Conservation (phyloP, 1,284 basidiomycete species). For the Leccinum glutinopallens region DNA sequence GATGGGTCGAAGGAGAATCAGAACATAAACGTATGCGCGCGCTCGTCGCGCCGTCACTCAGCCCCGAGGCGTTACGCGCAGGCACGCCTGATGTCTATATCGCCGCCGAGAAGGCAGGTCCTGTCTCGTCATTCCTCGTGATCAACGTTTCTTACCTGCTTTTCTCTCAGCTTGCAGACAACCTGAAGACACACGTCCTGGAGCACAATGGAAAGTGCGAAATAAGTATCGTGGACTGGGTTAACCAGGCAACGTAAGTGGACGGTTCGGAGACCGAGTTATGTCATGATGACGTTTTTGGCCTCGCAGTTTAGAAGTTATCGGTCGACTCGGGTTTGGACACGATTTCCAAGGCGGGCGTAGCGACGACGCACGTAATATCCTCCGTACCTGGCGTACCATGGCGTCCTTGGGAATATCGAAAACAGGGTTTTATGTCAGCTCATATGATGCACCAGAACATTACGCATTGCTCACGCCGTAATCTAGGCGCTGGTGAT, state of each 20-base stretch:
- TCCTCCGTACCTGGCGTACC: slow-evolving; percentile 9
- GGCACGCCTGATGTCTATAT: slow-evolving; percentile 12
- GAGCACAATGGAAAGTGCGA: slow-evolving; percentile 9
- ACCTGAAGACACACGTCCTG: slow-evolving; percentile 4
- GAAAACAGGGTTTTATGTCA: slow-evolving; percentile 10
- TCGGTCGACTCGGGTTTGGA: slow-evolving; percentile 15
- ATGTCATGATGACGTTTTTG: neutral
- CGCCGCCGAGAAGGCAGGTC: slow-evolving; percentile 14
- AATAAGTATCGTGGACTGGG: slow-evolving; percentile 14
- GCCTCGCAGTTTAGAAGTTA: slow-evolving; percentile 6
- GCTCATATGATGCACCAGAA: neutral
- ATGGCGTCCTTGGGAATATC: slow-evolving; percentile 12
- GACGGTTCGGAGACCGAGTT: neutral
- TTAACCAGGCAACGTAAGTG: slow-evolving; percentile 15
- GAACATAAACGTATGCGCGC: slow-evolving; percentile 15
- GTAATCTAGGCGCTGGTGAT: slow-evolving; percentile 5
- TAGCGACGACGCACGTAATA: slow-evolving; percentile 11
- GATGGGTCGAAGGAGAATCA: slow-evolving; percentile 16
- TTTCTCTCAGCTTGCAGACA: slow-evolving; percentile 11
- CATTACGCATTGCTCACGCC: neutral
- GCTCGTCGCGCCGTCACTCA: slow-evolving; percentile 10
- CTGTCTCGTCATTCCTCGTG: neutral
- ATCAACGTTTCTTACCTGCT: neutral
- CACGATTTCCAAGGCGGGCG: slow-evolving; percentile 14
- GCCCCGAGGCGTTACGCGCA: slow-evolving; percentile 11